Percentiles rank a stretch among this genome's conserved stretches.
phyloP scores from a whole-genome alignment of 768 basidiomycete species.

The Strobilomyces confusus region DNA sequence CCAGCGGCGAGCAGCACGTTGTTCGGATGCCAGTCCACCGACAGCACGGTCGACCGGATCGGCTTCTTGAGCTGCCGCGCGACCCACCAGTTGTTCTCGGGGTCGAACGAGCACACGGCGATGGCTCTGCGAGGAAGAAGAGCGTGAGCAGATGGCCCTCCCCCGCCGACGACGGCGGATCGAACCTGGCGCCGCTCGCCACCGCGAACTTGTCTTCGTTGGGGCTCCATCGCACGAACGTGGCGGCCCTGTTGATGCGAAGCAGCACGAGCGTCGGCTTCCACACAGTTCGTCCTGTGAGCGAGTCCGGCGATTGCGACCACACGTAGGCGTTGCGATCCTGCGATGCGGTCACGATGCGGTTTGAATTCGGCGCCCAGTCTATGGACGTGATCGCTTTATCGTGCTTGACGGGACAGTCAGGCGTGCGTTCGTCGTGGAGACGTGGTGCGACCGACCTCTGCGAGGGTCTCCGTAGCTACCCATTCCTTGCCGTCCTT shows the following conservation, averaged over 20 bases:
- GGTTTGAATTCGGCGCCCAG: constrained; percentile 96
- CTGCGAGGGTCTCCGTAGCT: constrained; percentile 71
- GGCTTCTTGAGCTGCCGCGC: constrained; percentile 97
- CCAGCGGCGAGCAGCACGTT: constrained; percentile 96
- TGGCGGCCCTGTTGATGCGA: constrained; percentile 93
- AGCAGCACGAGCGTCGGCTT: constrained; percentile 96
- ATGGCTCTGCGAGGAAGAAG: constrained; percentile 58
- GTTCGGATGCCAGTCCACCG: constrained; percentile 98
- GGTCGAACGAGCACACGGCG: constrained; percentile 94
- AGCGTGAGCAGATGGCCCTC: background rate
- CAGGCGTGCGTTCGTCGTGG: background rate
- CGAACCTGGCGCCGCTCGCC: constrained; percentile 87
- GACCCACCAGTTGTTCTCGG: constrained; percentile 99
- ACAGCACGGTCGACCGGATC: constrained; percentile 88
- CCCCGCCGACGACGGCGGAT: background rate
- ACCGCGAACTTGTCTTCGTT: constrained; percentile 99
- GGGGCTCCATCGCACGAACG: constrained; percentile 93
- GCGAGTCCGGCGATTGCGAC: constrained; percentile 74
- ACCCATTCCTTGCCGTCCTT: constrained; percentile 67
- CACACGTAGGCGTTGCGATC: constrained; percentile 99
- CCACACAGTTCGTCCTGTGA: constrained; percentile 74
- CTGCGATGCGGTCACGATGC: constrained; percentile 98
- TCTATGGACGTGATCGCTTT: constrained; percentile 97
- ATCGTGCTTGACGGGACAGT: constrained; percentile 69
- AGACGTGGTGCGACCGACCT: constrained; percentile 45